These are phyloP conservation scores for Dioscorea alata DNA, from an alignment of 106 monocot species.

Conservation along the genomic window DNA sequence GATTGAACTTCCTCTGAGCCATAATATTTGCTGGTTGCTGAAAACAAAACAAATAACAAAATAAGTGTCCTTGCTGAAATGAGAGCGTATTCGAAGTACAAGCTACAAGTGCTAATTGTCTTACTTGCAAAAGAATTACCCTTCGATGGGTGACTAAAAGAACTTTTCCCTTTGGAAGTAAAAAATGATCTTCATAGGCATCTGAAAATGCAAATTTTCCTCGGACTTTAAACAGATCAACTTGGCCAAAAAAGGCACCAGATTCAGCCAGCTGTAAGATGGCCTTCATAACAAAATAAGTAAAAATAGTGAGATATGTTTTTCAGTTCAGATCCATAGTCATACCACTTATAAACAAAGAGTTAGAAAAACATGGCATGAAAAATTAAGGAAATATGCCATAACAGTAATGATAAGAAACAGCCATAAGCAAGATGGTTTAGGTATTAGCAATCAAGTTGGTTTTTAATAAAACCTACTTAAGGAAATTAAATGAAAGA, in stretches of 20 bases:
- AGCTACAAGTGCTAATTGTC: background rate
- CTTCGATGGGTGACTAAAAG: conserved; percentile 80
- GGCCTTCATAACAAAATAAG: conserved; percentile 37
- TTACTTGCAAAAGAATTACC: conserved; percentile 77
- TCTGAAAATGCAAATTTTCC: conserved; percentile 96
- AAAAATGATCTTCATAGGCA: conserved; percentile 95
- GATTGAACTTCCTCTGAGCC: conserved; percentile 84
- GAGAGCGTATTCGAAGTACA: background rate
- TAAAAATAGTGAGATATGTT: too few species aligned
- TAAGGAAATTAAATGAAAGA: too few species aligned
- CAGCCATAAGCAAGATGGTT: too few species aligned
- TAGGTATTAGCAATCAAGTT: too few species aligned
- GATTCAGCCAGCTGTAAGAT: conserved; percentile 93
- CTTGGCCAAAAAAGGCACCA: conserved; percentile 89
- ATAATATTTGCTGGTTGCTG: conserved; percentile 75
- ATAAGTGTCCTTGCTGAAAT: too few species aligned
- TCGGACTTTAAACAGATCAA: conserved; percentile 94
- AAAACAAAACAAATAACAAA: conserved; percentile 8
- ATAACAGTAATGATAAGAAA: too few species aligned
- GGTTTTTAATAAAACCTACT: too few species aligned
- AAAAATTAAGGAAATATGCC: too few species aligned
- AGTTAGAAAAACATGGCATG: too few species aligned
- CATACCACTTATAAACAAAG: too few species aligned
- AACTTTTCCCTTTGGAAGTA: conserved; percentile 85
- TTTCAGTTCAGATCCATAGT: too few species aligned